phyloP scores from a whole-genome alignment of 768 basidiomycete genomes.

The Suillus placidus region DNA sequence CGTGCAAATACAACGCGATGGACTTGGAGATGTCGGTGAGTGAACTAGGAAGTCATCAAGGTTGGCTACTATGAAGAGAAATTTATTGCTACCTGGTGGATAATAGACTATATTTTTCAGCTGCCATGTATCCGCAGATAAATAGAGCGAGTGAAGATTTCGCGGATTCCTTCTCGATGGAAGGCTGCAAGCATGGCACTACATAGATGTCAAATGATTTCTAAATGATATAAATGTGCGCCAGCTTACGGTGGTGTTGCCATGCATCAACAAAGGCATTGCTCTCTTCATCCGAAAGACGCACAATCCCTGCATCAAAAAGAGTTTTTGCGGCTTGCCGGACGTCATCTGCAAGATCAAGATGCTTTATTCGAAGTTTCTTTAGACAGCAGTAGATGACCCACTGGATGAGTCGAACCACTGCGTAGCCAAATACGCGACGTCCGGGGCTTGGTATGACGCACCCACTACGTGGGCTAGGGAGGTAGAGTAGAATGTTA shows the following conservation, averaged over 20 bases:
- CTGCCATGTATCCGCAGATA: constrained; percentile 80
- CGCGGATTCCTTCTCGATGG: constrained; percentile 58
- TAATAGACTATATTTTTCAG: constrained; percentile 77
- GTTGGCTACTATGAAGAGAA: neutral
- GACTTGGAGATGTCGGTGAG: constrained; percentile 87
- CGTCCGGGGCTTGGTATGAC: constrained; percentile 65
- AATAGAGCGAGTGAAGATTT: constrained; percentile 73
- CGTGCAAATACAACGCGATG: constrained; percentile 74
- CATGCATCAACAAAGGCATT: constrained; percentile 58
- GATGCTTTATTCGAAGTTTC: constrained; percentile 14
- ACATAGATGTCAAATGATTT: constrained; percentile 14
- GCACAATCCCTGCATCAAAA: constrained; percentile 74
- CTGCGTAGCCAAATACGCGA: constrained; percentile 69
- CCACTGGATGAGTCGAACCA: constrained; percentile 80
- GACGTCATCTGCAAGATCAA: constrained; percentile 57
- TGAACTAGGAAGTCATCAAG: constrained; percentile 46
- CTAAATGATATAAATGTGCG: neutral
- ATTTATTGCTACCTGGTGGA: constrained; percentile 58
- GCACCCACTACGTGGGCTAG: constrained; percentile 63
- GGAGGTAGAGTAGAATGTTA: constrained; percentile 79
- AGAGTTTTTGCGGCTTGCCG: constrained; percentile 75
- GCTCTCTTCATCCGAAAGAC: constrained; percentile 70
- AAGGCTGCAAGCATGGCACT: constrained; percentile 68
- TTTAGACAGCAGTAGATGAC: constrained; percentile 18
- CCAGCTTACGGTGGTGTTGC: constrained; percentile 61